These are phyloP conservation scores for Daedaleopsis sinensis DNA, from an alignment of 768 basidiomycete species.

Conservation along the genomic window DNA sequence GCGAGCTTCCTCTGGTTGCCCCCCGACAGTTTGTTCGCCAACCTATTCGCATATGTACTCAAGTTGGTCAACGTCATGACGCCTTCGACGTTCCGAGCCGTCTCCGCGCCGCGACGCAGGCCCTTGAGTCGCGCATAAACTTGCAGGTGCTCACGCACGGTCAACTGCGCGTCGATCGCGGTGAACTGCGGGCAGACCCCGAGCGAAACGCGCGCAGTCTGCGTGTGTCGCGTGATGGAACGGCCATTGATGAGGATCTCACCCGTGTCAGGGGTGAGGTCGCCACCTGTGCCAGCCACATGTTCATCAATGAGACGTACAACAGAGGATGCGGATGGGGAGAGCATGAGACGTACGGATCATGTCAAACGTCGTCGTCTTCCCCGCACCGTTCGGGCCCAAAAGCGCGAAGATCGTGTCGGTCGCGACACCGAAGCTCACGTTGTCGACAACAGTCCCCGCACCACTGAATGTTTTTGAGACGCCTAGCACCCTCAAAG, in stretches of 20 bases:
- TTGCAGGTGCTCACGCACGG: constrained; percentile 74
- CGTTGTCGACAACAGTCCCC: constrained; percentile 67
- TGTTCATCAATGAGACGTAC: not conserved
- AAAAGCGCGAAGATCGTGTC: constrained; percentile 73
- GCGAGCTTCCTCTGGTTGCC: constrained; percentile 83
- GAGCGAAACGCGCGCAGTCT: constrained; percentile 64
- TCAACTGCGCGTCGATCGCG: constrained; percentile 77
- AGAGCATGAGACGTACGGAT: constrained; percentile 55
- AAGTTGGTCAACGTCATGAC: constrained; percentile 64
- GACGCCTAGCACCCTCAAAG: constrained; percentile 63
- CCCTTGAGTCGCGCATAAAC: constrained; percentile 80
- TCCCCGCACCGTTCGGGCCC: constrained; percentile 84
- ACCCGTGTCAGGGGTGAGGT: constrained; percentile 43
- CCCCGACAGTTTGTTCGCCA: constrained; percentile 76
- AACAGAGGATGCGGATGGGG: not conserved
- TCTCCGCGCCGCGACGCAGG: constrained; percentile 48
- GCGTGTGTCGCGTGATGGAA: constrained; percentile 65
- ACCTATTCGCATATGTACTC: constrained; percentile 60
- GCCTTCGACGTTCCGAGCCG: constrained; percentile 55
- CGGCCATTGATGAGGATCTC: constrained; percentile 69
- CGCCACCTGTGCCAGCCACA: not conserved
- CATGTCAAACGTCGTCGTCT: constrained; percentile 81
- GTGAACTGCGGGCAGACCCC: constrained; percentile 88
- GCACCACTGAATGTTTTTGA: constrained; percentile 55
- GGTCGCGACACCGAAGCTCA: constrained; percentile 64